Conservation (phyloP, 345 rosid species). For the Eucalyptus viminalis region DNA sequence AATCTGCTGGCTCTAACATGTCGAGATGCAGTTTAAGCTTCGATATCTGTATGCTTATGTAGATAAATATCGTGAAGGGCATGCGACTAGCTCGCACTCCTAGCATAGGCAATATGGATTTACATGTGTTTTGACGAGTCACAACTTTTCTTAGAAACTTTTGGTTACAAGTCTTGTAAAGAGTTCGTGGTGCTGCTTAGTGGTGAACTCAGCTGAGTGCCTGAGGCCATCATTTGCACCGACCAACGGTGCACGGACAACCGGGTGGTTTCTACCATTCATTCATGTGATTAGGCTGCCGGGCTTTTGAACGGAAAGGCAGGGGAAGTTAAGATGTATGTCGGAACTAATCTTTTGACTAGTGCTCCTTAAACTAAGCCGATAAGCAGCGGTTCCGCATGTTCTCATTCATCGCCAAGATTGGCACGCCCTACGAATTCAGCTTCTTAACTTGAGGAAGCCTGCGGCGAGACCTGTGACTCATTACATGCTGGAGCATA, state of each 20-base stretch:
- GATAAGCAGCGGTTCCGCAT: background rate
- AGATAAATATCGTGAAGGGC: background rate
- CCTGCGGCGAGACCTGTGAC: background rate
- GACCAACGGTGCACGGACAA: background rate
- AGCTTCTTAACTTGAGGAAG: background rate
- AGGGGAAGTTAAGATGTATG: background rate
- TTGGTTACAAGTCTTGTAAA: background rate
- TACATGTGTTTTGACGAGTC: background rate
- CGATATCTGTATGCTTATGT: background rate
- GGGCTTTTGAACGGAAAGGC: background rate
- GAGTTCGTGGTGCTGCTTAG: background rate
- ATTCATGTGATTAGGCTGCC: background rate
- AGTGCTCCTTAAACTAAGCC: background rate
- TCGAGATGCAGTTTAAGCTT: background rate
- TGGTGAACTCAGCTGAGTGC: background rate
- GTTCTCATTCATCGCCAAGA: background rate
- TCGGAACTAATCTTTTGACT: background rate
- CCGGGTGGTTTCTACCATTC: background rate
- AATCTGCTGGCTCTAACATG: background rate
- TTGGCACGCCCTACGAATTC: background rate
- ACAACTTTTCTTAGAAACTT: background rate
- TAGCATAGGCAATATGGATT: background rate
- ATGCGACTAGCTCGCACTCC: background rate
- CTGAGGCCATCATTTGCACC: background rate
- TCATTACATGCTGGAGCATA: no score